Percentiles rank a stretch among this genome's conserved stretches.
These are phyloP conservation scores for Leishmania amazonensis DNA, from an alignment of 208 protist species.

Conservation along the genomic window DNA sequence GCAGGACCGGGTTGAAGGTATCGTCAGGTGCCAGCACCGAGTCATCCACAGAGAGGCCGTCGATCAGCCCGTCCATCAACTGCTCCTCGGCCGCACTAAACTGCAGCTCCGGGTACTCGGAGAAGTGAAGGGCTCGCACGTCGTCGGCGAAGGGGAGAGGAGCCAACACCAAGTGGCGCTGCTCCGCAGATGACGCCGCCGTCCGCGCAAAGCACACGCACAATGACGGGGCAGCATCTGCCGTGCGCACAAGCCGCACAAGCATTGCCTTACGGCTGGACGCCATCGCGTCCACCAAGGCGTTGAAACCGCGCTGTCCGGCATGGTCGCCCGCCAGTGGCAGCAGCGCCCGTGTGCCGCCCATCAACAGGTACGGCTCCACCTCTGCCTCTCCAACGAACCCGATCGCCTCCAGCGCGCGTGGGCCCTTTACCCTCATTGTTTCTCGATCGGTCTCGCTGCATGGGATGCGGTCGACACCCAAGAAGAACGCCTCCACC, in stretches of 20 bases:
- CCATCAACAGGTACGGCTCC: slow-evolving; percentile 75
- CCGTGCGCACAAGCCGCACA: slow-evolving; percentile 77
- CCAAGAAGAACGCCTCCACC: slow-evolving; percentile 82
- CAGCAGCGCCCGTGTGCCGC: slow-evolving; percentile 59
- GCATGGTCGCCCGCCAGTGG: slow-evolving; percentile 63
- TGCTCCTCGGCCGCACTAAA: slow-evolving; percentile 49
- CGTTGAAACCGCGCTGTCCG: slow-evolving; percentile 62
- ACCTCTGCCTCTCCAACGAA: slow-evolving; percentile 71
- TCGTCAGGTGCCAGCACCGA: slow-evolving; percentile 64
- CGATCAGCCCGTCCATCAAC: slow-evolving; percentile 64
- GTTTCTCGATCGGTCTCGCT: slow-evolving; percentile 63
- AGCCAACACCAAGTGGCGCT: slow-evolving; percentile 58
- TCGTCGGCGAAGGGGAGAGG: slow-evolving; percentile 90
- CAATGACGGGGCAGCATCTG: slow-evolving; percentile 53
- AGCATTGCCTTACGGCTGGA: slow-evolving; percentile 54
- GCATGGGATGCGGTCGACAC: slow-evolving; percentile 80
- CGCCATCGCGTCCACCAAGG: slow-evolving; percentile 76
- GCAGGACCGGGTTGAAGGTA: slow-evolving; percentile 88
- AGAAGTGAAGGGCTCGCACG: slow-evolving; percentile 73
- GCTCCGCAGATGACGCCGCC: slow-evolving; percentile 5
- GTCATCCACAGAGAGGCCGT: slow-evolving; percentile 69
- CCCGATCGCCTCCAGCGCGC: slow-evolving; percentile 71
- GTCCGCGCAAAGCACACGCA: slow-evolving; percentile 55
- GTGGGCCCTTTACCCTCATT: slow-evolving; percentile 55
- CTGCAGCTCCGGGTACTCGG: slow-evolving; percentile 43